Evolutionary conservation across 2,329 filamentous ascomycete species (phyloP), one percentile per base, ranked within the genome.

Genomic region (Botrytis deweyae): DNA sequence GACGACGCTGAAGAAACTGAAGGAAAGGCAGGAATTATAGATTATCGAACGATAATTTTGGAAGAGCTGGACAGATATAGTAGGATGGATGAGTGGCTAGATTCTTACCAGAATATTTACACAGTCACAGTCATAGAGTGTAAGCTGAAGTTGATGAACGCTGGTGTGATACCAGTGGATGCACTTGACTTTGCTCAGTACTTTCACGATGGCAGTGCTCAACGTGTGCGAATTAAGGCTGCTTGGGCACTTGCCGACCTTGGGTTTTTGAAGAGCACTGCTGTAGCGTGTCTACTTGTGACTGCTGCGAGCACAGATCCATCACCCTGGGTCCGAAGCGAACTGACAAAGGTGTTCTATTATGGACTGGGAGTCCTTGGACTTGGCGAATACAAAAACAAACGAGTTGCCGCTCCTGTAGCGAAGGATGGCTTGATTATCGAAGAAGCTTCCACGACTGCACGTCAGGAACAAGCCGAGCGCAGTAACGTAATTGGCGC

Each of bases 101-200:
- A 88, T 74, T 91, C 90, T 4, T 91, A 90, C 78, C 89, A 91
- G 74, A 92, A 92, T 75, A 86, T 90, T 72, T 90, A 89, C 85
- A 91, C 90, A 29, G 85, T 87, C 75, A 87, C 90, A 29, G 88
- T 88, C 6, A 81, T 92, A 62, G 87, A 90, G 73, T 90, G 90
- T 73, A 88, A 90, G 78, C 85, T 86, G 78, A 84, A 83, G 59
- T 82, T 92, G 70, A 91, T 91, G 89, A 90, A 90, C 81, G 87
- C 88, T 5, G 86, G 87, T 25, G 86, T 91, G 25, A 90, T 91
- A 49, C 85, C 87, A 1, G 80, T 83, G 46, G 84, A 86, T 59
- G 85, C 86, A 0, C 76, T 87, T 55, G 86, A 89, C 74, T 91
- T 91, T 79, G 84, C 88, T 36, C 88, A 90, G 76, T 92, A 92